These are phyloP conservation scores for Fusarium sp. DNA, from an alignment of 2,329 filamentous ascomycete genomes.

Conservation along the genomic window DNA sequence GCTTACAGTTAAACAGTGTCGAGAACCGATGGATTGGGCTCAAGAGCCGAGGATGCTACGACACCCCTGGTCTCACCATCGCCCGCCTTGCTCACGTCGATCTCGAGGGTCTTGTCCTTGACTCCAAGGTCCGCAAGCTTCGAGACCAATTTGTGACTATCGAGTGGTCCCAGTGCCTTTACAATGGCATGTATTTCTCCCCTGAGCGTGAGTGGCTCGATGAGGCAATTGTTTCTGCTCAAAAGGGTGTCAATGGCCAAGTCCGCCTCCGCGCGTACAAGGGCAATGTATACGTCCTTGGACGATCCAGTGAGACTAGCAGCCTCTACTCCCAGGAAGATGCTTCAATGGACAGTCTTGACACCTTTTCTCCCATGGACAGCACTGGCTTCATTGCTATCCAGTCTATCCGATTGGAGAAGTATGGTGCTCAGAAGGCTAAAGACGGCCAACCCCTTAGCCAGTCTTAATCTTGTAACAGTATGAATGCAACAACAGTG, in stretches of 20 bases:
- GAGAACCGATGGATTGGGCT: slow-evolving; percentile 58
- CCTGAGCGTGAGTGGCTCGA: slow-evolving; percentile 59
- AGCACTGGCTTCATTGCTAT: slow-evolving; percentile 70
- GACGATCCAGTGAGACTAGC: slow-evolving; percentile 56
- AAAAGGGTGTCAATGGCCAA: slow-evolving; percentile 57
- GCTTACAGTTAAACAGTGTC: slow-evolving; percentile 32
- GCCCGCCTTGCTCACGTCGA: slow-evolving; percentile 51
- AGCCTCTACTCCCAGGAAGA: slow-evolving; percentile 65
- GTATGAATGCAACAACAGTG: slow-evolving; percentile 20
- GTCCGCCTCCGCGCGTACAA: slow-evolving; percentile 54
- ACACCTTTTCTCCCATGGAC: slow-evolving; percentile 75
- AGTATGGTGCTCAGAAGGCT: slow-evolving; percentile 49
- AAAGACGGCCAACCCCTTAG: slow-evolving; percentile 48
- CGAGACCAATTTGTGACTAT: slow-evolving; percentile 62
- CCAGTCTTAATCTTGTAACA: slow-evolving; percentile 13
- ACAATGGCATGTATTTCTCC: slow-evolving; percentile 66
- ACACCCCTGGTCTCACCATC: slow-evolving; percentile 33
- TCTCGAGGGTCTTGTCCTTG: slow-evolving; percentile 66
- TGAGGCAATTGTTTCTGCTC: slow-evolving; percentile 61
- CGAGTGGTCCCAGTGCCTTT: slow-evolving; percentile 54
- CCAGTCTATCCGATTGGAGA: slow-evolving; percentile 56
- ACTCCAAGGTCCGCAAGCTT: slow-evolving; percentile 62
- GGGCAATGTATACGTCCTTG: slow-evolving; percentile 63
- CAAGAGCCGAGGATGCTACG: slow-evolving; percentile 54
- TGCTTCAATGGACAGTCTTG: slow-evolving; percentile 64